A percentile compares a stretch with the other conserved stretches of the same genome.
phyloP scores from a whole-genome alignment of 164 flowering plant genomes.

The Vitis rupestris region DNA sequence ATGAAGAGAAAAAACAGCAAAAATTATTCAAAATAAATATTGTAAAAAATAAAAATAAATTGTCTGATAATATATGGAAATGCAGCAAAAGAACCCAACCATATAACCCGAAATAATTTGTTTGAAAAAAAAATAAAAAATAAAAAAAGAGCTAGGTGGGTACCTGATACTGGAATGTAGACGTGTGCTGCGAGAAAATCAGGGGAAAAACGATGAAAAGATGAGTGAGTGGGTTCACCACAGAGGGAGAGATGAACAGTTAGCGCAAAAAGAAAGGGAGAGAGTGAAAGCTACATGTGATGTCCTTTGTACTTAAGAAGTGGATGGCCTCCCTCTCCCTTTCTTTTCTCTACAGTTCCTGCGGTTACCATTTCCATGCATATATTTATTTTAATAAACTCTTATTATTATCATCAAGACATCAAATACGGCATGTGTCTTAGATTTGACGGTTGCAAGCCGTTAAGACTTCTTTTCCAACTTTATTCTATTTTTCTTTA shows the following conservation, averaged over 20 bases:
- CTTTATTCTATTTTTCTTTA: too few relatives aligned
- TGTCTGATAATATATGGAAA: background rate
- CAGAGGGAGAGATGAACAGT: conserved; percentile 1
- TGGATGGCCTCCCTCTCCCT: too few relatives aligned
- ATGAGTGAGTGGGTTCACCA: background rate
- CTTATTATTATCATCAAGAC: too few relatives aligned
- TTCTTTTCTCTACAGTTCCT: too few relatives aligned
- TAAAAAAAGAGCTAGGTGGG: background rate
- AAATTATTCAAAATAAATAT: background rate
- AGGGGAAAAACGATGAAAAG: background rate
- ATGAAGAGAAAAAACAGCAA: background rate
- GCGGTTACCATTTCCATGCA: too few relatives aligned
- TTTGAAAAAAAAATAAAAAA: too few relatives aligned
- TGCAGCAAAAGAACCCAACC: background rate
- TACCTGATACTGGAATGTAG: background rate
- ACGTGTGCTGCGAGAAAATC: background rate
- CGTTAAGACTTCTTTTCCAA: too few relatives aligned
- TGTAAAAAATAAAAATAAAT: background rate
- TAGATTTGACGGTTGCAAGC: too few relatives aligned
- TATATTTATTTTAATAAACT: too few relatives aligned
- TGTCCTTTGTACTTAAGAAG: background rate
- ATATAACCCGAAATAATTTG: too few relatives aligned
- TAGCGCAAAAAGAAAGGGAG: conserved; percentile 5
- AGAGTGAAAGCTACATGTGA: conserved; percentile 8
- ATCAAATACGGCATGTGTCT: too few relatives aligned